Percentiles rank a stretch among this genome's conserved stretches.
Evolutionary conservation across 805 yeast species (phyloP).

Genomic region (Candida lessepsii): DNA sequence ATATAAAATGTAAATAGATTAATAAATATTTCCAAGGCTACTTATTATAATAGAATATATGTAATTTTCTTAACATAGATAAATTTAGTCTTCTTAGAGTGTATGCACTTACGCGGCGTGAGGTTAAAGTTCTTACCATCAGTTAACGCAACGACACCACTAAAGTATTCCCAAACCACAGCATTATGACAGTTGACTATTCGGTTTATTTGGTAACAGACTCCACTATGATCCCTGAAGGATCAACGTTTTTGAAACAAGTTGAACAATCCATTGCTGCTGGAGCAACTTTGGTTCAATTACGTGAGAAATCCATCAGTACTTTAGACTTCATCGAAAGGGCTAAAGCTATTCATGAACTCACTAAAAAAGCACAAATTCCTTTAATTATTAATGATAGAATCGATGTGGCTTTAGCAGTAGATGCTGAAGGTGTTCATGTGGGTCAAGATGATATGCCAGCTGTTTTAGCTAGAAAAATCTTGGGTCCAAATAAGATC

Average conservation of each 20-base stretch:
- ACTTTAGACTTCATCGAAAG: slow-evolving; percentile 65
- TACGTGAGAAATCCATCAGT: slow-evolving; percentile 73
- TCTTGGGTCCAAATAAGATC: slow-evolving; percentile 73
- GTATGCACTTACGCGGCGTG: slow-evolving; percentile 13
- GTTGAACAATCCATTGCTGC: slow-evolving; percentile 60
- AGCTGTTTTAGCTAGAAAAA: slow-evolving; percentile 51
- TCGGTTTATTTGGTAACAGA: slow-evolving; percentile 79
- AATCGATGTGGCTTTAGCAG: slow-evolving; percentile 83
- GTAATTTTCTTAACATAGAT: too few species aligned
- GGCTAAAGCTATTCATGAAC: slow-evolving; percentile 58
- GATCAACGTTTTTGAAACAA: slow-evolving; percentile 51
- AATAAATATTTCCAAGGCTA: too few species aligned
- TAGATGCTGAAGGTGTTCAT: slow-evolving; percentile 89
- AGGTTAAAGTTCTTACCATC: not conserved
- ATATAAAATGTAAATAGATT: not conserved
- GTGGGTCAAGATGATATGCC: slow-evolving; percentile 91
- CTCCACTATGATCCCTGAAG: slow-evolving; percentile 65
- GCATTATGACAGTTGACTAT: slow-evolving; percentile 41
- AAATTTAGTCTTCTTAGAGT: slow-evolving; percentile 5
- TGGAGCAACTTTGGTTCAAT: slow-evolving; percentile 80
- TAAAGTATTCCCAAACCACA: not conserved
- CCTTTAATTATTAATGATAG: slow-evolving; percentile 87
- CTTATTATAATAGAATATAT: too few species aligned
- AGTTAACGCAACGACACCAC: not conserved
- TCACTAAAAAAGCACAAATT: slow-evolving; percentile 59